phyloP scores from a whole-genome alignment of 169 alveolate genomes.

The Ophryocystis elektroscirrha region DNA sequence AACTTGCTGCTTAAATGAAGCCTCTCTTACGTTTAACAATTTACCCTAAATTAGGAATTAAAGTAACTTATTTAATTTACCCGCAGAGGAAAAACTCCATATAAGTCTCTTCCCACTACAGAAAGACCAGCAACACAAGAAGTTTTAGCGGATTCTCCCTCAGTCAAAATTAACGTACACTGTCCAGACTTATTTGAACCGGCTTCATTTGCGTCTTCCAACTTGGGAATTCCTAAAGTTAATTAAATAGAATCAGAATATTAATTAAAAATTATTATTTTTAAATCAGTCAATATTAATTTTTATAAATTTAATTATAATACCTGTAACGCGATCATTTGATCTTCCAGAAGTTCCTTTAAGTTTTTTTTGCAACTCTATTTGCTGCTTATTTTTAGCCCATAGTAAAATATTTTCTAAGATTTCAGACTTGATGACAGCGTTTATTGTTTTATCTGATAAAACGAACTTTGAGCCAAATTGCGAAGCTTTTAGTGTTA shows the following conservation, averaged over 20 bases:
- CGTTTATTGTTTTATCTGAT: slow-evolving; percentile 59
- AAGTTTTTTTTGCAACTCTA: slow-evolving; percentile 57
- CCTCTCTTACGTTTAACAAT: slow-evolving; percentile 94
- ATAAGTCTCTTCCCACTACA: slow-evolving; percentile 88
- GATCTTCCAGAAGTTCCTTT: slow-evolving; percentile 47
- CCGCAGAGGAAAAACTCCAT: slow-evolving; percentile 91
- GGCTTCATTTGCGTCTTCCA: slow-evolving; percentile 97
- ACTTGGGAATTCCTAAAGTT: slow-evolving; percentile 76
- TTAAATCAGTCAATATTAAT: too few species aligned
- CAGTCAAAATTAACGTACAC: slow-evolving; percentile 93
- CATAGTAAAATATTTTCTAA: slow-evolving; percentile 62
- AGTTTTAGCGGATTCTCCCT: slow-evolving; percentile 99
- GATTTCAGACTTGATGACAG: slow-evolving; percentile 56
- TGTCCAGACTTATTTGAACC: slow-evolving; percentile 71
- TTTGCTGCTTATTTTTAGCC: slow-evolving; percentile 75
- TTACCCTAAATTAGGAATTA: slow-evolving; percentile 68
- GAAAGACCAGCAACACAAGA: slow-evolving; percentile 95
- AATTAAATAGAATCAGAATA: too few species aligned
- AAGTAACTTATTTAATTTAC: background rate
- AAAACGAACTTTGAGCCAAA: slow-evolving; percentile 66
- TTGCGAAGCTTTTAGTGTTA: slow-evolving; percentile 63
- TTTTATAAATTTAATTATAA: too few species aligned
- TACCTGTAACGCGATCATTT: slow-evolving; percentile 34
- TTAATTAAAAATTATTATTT: too few species aligned
- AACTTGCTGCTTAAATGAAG: slow-evolving; percentile 67